Evolutionary conservation across 2,329 filamentous ascomycete genomes (phyloP), one percentile per base, ranked within the genome.

Genomic region (Aquanectria penicillioides): DNA sequence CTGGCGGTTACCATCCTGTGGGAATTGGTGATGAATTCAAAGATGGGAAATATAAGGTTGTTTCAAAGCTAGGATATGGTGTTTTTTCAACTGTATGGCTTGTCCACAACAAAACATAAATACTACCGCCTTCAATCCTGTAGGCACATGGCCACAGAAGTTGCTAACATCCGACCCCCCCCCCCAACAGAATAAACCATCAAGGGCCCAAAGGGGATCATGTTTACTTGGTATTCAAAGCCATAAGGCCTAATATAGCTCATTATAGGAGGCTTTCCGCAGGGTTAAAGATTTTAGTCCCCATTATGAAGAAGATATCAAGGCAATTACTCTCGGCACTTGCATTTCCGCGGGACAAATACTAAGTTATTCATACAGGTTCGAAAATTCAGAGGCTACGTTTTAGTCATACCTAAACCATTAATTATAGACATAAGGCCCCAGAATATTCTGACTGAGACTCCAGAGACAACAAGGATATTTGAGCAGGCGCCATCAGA

Each of bases 171-270:
- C 71, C 2, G 62, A 68, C 7, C 53, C 53, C 7, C 65, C 50
- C 71, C 0, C 17, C 71, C 8, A 66, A 69, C 29, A 40, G 68
- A 1, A 74, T 75, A 37, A 46, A 68, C 10, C 69, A 73, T 29
- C 13, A 20, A 2, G 70, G 73, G 1, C 73, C 73, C 2, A 68
- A 75, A 36, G 71, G 73, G 5, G 61, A 44, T 3, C 73, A 75
- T 50, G 50, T 67, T 13, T 75, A 71, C 34, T 63, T 73, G 2
- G 68, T 74, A 11, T 70, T 69, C 15, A 64, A 73, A 34, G 64
- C 71, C n/a, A 73, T 72, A 70, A 73, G 71, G 1, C 67, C 66
- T 7, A 64, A 66, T 41, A 46, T 72, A 51, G 51, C 57, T 5
- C 47, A 55, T 5, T 67, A 52, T 31, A 52, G 61, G n/a, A 40